Conservation (phyloP, 2,329 filamentous ascomycete genomes). For the Penicillium griseofulvum region DNA sequence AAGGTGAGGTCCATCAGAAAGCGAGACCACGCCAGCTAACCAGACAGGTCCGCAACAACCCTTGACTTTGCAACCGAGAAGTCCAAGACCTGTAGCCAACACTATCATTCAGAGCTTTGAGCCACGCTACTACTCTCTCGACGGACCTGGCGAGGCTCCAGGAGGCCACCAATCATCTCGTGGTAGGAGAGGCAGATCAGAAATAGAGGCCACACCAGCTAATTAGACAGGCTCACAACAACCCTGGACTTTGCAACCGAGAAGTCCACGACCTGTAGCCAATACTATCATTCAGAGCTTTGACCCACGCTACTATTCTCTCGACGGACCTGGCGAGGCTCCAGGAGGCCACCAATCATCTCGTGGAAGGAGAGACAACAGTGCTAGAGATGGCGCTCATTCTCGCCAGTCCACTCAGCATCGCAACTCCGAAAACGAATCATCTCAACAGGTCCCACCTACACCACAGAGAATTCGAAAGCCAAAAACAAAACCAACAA, state of each 20-base stretch:
- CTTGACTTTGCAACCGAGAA: no score
- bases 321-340: background rate
- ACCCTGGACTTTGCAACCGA: no score
- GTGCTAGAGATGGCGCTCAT: background rate
- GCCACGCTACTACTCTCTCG: background rate
- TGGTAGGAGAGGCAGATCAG: background rate
- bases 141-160: background rate
- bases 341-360: background rate
- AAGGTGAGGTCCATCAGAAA: background rate
- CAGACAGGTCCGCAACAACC: background rate
- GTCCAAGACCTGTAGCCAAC: no score
- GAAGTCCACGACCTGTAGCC: no score
- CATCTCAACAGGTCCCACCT: background rate
- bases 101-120: background rate
- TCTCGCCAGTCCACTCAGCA: background rate
- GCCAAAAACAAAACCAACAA: background rate
- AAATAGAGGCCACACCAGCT: background rate
- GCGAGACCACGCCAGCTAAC: background rate
- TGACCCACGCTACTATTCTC: background rate
- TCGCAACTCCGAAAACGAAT: background rate
- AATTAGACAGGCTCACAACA: background rate
- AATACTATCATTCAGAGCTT: background rate
- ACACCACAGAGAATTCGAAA: background rate
- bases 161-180: background rate
- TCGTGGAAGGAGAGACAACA: background rate